Percentiles rank a stretch among this genome's conserved stretches.
Conservation (phyloP, 768 basidiomycete genomes). For the Krasilnikovozyma curviuscula region DNA sequence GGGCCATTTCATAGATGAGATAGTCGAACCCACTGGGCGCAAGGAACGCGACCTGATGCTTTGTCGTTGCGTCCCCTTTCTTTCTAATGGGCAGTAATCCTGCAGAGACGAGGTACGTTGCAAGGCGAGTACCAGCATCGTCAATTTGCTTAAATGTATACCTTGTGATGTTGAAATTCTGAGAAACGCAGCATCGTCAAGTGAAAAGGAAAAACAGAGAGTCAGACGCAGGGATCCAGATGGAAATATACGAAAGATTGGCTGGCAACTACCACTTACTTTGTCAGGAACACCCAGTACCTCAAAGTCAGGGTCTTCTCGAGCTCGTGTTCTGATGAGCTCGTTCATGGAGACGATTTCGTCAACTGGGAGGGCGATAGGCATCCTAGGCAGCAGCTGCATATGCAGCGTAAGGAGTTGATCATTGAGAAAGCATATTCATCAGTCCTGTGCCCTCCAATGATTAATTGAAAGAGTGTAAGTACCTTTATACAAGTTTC, state of each 20-base stretch:
- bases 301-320: not conserved
- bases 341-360: constrained; percentile 4
- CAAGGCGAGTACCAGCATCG: not conserved
- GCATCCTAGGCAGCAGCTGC: no score
- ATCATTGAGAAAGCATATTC: no score
- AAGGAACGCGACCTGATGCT: not conserved
- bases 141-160: not conserved
- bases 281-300: constrained; percentile 1
- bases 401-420: no score
- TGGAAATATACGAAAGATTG: not conserved
- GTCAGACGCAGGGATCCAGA: not conserved
- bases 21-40: constrained; percentile 1
- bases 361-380: no score
- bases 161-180: no score
- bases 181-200: not conserved
- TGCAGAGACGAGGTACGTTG: not conserved
- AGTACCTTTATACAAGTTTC: no score
- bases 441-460: no score
- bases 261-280: no score
- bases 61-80: not conserved
- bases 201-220: not conserved
- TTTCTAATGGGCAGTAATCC: not conserved
- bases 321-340: not conserved
- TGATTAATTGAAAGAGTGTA: no score
- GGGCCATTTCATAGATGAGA: constrained; percentile 1